Percentiles rank a stretch among this genome's conserved stretches.
Evolutionary conservation across 2,329 filamentous ascomycete genomes (phyloP).

Genomic region (Periconia macrospinosa): DNA sequence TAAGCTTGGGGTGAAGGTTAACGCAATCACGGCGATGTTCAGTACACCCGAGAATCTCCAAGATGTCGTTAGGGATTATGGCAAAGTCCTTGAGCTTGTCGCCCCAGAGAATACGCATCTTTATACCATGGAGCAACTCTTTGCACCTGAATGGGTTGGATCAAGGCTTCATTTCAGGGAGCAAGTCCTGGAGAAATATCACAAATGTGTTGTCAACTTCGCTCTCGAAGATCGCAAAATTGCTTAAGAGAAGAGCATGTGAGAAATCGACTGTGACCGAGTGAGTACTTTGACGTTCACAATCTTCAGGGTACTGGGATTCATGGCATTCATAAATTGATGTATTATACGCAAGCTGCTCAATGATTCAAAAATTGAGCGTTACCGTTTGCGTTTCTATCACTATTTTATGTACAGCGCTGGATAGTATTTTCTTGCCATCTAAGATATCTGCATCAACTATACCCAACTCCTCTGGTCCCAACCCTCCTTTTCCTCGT

Average conservation of each 20-base stretch:
- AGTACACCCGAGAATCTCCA: neutral
- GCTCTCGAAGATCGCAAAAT: neutral
- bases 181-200: neutral
- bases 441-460: neutral
- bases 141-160: neutral
- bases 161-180: neutral
- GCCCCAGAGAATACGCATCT: neutral
- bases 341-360: too few relatives aligned
- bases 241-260: neutral
- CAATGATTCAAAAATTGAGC: too few relatives aligned
- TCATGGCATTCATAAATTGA: too few relatives aligned
- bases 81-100: neutral
- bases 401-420: too few relatives aligned
- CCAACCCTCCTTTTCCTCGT: neutral
- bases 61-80: neutral
- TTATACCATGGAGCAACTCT: too few relatives aligned
- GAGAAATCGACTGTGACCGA: constrained; percentile 27
- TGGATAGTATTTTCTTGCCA: too few relatives aligned
- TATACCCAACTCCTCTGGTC: neutral
- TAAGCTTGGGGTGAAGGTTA: neutral
- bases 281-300: constrained; percentile 32
- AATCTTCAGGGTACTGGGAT: neutral
- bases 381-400: too few relatives aligned
- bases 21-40: neutral
- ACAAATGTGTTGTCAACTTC: neutral